Base-by-base conservation (phyloP, 768 basidiomycete species). In the Leucosporidium yakuticum region DNA sequence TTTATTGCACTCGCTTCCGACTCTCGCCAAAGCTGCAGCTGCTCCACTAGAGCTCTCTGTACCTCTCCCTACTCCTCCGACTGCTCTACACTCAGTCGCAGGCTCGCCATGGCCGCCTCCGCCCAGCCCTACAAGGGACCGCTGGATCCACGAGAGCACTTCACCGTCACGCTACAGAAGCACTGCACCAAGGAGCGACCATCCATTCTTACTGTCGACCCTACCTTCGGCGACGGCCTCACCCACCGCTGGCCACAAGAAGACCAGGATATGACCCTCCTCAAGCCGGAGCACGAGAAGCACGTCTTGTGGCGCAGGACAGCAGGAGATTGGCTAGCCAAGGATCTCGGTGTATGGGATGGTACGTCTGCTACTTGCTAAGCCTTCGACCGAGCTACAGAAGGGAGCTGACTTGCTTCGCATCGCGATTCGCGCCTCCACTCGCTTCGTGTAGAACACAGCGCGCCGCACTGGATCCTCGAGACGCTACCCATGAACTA, bases 301-400 rank as follows among this genome's bases (percentile, higher is more conserved):
- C 62, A 70, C 47, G 31, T 27, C 29, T 47, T 61, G 20, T 70
- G 69, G 69, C 60, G 69, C 36, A 67, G 60, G 60, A 67, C 65
- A 1, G 69, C 69, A 2, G 69, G 50, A 4, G 69, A 70, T 12
- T 6, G 63, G 2, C 12, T 67, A 15, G 69, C 69, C 0, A 70
- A 67, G 50, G 65, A 70, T 23, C 34, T 70, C 2, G 65, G 63
- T 1, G 55, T 57, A 21, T 55, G 48, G 36, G 49, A 64, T 17
- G 47, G 69, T 70, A 17, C 44, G 69, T 50, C 19, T 21, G 39
- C 53, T n/a, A n/a, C 39, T 29, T 4, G 17, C 1, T 9, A 2
- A 12, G 3, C 15, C 31, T 14, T 44, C 5, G 5, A 20, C 39
- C 36, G 31, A 21, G 23, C 17, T 53, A 27, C 27, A 6, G 21